Percentiles rank a stretch among this genome's conserved stretches.
phyloP scores from a whole-genome alignment of 257 asterid genomes.

The Penstemon davidsonii region DNA sequence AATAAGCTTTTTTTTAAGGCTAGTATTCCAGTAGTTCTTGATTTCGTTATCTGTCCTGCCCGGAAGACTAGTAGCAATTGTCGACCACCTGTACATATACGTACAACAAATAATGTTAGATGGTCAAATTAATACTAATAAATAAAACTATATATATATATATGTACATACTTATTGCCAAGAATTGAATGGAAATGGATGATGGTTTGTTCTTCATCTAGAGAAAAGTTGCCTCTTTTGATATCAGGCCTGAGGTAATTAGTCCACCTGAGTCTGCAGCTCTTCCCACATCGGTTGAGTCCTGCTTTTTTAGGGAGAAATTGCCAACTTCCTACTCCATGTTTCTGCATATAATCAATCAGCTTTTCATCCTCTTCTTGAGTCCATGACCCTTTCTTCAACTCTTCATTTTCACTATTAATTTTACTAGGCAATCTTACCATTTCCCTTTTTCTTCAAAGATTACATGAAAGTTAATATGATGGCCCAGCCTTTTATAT shows the following conservation, averaged over 20 bases:
- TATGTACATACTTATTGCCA: slow-evolving; percentile 40
- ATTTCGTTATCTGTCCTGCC: slow-evolving; percentile 74
- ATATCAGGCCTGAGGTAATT: slow-evolving; percentile 52
- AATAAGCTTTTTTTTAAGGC: slow-evolving; percentile 52
- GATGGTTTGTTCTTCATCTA: slow-evolving; percentile 40
- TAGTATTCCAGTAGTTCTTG: slow-evolving; percentile 68
- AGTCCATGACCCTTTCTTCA: slow-evolving; percentile 54
- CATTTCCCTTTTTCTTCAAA: slow-evolving; percentile 19
- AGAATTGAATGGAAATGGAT: slow-evolving; percentile 41
- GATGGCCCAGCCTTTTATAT: slow-evolving; percentile 1
- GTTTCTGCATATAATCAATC: slow-evolving; percentile 23
- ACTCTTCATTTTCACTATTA: slow-evolving; percentile 21
- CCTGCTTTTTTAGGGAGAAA: slow-evolving; percentile 39
- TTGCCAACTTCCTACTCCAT: slow-evolving; percentile 47
- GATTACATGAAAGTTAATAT: not conserved
- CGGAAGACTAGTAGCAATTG: slow-evolving; percentile 57
- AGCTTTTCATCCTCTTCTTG: slow-evolving; percentile 47
- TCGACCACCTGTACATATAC: slow-evolving; percentile 55
- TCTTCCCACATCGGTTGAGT: slow-evolving; percentile 47
- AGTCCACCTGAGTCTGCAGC: slow-evolving; percentile 51
- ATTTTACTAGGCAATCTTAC: slow-evolving; percentile 31
- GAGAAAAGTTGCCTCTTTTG: slow-evolving; percentile 43
- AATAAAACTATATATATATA: no score
- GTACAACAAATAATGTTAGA: not conserved
- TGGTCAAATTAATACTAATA: not conserved